A percentile compares a stretch with the other conserved stretches of the same genome.
Conservation (phyloP, 345 rosid species). For the Rhodomyrtus tomentosa region DNA sequence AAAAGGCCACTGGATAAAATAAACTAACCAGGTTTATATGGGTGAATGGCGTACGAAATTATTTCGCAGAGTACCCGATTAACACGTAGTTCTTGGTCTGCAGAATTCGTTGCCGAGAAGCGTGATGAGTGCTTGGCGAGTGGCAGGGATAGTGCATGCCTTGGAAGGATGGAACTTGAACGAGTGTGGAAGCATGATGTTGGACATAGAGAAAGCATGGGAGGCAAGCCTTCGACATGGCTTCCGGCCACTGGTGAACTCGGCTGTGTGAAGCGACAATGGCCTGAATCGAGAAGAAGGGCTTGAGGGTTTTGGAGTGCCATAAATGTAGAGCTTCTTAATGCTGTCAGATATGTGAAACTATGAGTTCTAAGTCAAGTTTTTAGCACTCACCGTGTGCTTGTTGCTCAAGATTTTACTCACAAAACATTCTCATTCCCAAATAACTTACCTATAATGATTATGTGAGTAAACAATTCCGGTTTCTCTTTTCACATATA, state of each 20-base stretch:
- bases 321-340: not conserved
- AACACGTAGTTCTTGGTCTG: not conserved
- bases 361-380: not conserved
- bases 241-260: conserved; percentile 24
- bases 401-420: not conserved
- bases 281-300: not conserved
- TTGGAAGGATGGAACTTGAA: conserved; percentile 7
- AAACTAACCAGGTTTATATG: not conserved
- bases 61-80: not conserved
- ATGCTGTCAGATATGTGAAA: not conserved
- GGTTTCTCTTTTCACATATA: not conserved
- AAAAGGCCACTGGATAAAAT: not conserved
- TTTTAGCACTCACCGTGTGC: not conserved
- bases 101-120: conserved; percentile 58
- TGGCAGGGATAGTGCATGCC: conserved; percentile 43
- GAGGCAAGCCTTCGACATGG: conserved; percentile 40
- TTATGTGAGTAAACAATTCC: not conserved
- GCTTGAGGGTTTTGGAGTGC: not conserved
- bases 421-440: not conserved
- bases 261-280: not conserved
- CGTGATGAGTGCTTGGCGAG: conserved; percentile 51
- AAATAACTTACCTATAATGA: not conserved
- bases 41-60: not conserved
- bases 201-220: conserved; percentile 17
- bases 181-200: conserved; percentile 24